Conservation (phyloP, 1,284 basidiomycete species). For the Trichosporon inkin region DNA sequence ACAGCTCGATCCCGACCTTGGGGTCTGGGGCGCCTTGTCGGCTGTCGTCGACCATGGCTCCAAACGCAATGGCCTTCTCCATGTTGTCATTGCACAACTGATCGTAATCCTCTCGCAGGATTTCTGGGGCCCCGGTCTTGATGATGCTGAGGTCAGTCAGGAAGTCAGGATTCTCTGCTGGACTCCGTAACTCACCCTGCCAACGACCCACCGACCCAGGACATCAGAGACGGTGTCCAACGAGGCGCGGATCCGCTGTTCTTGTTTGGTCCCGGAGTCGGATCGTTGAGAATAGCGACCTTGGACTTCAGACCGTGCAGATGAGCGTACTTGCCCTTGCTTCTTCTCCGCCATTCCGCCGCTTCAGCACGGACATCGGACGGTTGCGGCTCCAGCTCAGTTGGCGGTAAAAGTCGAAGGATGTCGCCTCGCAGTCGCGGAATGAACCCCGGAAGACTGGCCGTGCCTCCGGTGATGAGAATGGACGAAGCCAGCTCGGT, state of each 20-base stretch:
- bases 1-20: slow-evolving; percentile 36
- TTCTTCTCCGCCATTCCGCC: slow-evolving; percentile 29
- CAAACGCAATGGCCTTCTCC: slow-evolving; percentile 30
- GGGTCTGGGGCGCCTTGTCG: slow-evolving; percentile 43
- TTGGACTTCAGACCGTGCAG: slow-evolving; percentile 65
- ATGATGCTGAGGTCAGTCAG: slow-evolving; percentile 57
- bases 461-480: slow-evolving; percentile 79
- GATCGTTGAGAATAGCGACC: slow-evolving; percentile 79
- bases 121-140: slow-evolving; percentile 76
- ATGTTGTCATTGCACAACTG: slow-evolving; percentile 38
- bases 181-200: slow-evolving; percentile 79
- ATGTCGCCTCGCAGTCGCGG: slow-evolving; percentile 75
- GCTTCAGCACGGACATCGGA: slow-evolving; percentile 18
- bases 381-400: slow-evolving; percentile 12
- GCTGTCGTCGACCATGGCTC: slow-evolving; percentile 48
- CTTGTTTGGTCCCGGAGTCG: slow-evolving; percentile 47
- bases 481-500: slow-evolving; percentile 74
- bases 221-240: slow-evolving; percentile 69
- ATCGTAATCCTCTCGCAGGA: slow-evolving; percentile 68
- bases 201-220: slow-evolving; percentile 90
- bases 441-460: slow-evolving; percentile 88
- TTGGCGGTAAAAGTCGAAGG: slow-evolving; percentile 57
- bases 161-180: too few relatives aligned
- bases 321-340: slow-evolving; percentile 66
- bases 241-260: slow-evolving; percentile 78